phyloP scores from a whole-genome alignment of 2,329 filamentous ascomycete genomes.

The Beauveria australis region DNA sequence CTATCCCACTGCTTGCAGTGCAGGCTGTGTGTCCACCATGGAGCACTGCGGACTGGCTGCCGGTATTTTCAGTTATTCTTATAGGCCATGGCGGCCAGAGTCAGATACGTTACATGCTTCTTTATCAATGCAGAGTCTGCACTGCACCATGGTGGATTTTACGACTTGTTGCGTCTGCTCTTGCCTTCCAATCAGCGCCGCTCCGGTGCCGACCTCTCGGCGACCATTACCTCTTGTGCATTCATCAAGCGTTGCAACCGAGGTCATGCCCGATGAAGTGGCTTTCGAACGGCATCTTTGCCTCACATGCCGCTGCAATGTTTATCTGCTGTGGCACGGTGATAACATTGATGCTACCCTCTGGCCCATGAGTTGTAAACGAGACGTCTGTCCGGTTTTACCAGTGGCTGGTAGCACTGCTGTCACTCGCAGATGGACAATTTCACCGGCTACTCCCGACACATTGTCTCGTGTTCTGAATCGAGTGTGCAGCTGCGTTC shows the following conservation, averaged over 20 bases:
- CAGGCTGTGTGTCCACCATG: background rate
- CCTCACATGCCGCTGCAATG: background rate
- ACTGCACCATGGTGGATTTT: background rate
- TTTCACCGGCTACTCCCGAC: background rate
- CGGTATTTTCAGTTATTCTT: background rate
- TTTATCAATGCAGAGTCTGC: background rate
- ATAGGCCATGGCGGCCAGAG: background rate
- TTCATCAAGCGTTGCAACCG: background rate
- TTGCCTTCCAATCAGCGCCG: background rate
- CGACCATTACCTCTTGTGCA: background rate
- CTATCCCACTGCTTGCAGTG: background rate
- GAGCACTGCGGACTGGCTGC: background rate
- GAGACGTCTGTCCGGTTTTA: background rate
- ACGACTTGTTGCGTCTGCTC: background rate
- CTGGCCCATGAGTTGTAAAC: background rate
- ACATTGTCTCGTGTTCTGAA: background rate
- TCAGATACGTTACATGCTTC: conserved; percentile 3
- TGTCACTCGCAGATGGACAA: too few species aligned
- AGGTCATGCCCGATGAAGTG: background rate
- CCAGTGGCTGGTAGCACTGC: too few species aligned
- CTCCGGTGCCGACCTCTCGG: background rate
- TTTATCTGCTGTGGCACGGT: background rate
- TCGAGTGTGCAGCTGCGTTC: background rate
- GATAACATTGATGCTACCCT: background rate
- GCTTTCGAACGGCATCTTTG: background rate